A percentile compares a stretch with the other conserved stretches of the same genome.
phyloP scores from a whole-genome alignment of 2,329 filamentous ascomycete species.

The Coleophoma crateriformis region DNA sequence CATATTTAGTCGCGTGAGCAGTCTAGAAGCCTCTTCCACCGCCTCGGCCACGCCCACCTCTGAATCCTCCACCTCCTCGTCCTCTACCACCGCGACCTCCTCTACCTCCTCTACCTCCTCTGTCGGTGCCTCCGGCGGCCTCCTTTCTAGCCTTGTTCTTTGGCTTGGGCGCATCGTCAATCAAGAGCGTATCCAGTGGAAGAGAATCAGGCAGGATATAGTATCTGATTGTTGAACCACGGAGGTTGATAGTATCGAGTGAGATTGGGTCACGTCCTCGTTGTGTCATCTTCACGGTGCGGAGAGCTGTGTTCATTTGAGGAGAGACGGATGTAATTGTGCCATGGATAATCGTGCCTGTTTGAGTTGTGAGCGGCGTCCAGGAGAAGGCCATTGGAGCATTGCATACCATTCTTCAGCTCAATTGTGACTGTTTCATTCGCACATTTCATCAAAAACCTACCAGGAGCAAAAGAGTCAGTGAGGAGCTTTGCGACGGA shows the following conservation, averaged over 20 bases:
- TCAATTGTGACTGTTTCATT: slow-evolving; percentile 99
- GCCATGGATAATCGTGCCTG: slow-evolving; percentile 92
- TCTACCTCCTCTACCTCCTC: slow-evolving; percentile 38
- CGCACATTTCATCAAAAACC: slow-evolving; percentile 98
- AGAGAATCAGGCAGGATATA: slow-evolving; percentile 94
- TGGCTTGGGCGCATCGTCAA: slow-evolving; percentile 95
- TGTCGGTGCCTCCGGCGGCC: slow-evolving; percentile 53
- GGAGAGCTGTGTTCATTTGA: slow-evolving; percentile 96
- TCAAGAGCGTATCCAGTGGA: slow-evolving; percentile 88
- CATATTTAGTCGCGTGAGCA: background rate
- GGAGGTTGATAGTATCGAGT: slow-evolving; percentile 93
- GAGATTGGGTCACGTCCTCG: slow-evolving; percentile 82
- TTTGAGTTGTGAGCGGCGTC: background rate
- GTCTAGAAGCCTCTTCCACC: slow-evolving; percentile 31
- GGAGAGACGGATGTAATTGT: slow-evolving; percentile 96
- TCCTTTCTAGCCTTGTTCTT: slow-evolving; percentile 99
- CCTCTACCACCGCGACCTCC: slow-evolving; percentile 38
- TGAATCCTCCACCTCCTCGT: slow-evolving; percentile 40
- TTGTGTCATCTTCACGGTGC: slow-evolving; percentile 93
- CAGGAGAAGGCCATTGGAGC: background rate
- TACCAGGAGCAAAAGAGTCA: slow-evolving; percentile 35
- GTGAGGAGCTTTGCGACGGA: slow-evolving; percentile 28
- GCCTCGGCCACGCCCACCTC: slow-evolving; percentile 48
- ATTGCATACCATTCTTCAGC: slow-evolving; percentile 81
- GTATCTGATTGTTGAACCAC: slow-evolving; percentile 93